Evolutionary conservation across 805 yeast species (phyloP).

Genomic region (Kazachstania bromeliacearum): DNA sequence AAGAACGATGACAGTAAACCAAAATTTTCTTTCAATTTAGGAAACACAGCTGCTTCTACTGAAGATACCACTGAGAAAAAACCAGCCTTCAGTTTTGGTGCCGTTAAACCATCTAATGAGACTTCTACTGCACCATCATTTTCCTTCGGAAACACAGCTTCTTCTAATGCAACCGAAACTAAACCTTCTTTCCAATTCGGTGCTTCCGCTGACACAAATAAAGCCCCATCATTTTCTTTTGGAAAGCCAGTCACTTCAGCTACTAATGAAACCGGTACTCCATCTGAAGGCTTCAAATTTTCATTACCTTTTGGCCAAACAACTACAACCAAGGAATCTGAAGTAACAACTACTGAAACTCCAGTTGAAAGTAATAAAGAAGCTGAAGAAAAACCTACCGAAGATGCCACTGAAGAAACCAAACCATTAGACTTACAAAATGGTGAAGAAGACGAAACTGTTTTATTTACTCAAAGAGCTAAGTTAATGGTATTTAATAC

Average conservation of each 20-base stretch:
- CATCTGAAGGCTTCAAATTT: conserved; percentile 29
- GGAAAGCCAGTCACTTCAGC: conserved; percentile 15
- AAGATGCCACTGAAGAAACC: conserved; percentile 37
- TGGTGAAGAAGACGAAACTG: conserved; percentile 79
- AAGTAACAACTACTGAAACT: conserved; percentile 7
- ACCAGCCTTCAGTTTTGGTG: conserved; percentile 3
- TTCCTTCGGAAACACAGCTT: conserved; percentile 9
- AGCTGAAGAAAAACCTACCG: conserved; percentile 34
- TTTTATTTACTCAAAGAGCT: conserved; percentile 54
- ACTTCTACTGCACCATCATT: conserved; percentile 9
- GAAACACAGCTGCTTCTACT: background rate
- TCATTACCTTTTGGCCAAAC: conserved; percentile 28
- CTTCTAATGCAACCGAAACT: conserved; percentile 17
- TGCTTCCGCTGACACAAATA: conserved; percentile 3
- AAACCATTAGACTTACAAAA: conserved; percentile 40
- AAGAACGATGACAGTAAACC: conserved; percentile 2
- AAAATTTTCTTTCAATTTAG: conserved; percentile 5
- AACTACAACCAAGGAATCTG: conserved; percentile 9
- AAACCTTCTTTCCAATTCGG: conserved; percentile 28
- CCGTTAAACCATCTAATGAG: conserved; percentile 1
- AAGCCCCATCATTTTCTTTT: conserved; percentile 21
- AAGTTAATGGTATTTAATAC: conserved; percentile 57
- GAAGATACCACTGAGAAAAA: conserved; percentile 2
- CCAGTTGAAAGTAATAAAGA: conserved; percentile 30
- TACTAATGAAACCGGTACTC: conserved; percentile 7